Base-by-base conservation (phyloP, 352 stramenopile species). In the Globisporangium nunn region DNA sequence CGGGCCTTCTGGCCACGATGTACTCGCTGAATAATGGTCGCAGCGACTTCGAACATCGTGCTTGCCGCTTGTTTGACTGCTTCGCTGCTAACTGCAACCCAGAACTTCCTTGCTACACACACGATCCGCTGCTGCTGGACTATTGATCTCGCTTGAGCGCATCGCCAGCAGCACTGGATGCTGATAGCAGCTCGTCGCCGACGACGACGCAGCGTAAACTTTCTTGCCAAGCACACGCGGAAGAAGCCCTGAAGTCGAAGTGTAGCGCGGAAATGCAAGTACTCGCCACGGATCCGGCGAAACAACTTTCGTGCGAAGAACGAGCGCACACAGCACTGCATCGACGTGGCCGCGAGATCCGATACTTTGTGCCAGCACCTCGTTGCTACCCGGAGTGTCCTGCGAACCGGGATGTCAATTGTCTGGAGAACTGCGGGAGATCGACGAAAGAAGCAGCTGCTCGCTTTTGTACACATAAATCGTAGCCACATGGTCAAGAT, bases 141-240 rank as follows among this genome's bases (percentile, higher is more conserved):
- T 30, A 50, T 53, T n/a, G 41, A 12, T 44, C 67, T 54, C 18
- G 76, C 66, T n/a, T 44, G 45, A 6, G 62, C 33, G 15, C 72
- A 75, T 30, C 78, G 68, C 74, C 74, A 89, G 5, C 45, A 55
- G 29, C 68, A 86, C 58, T 88, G 76, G 43, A 88, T 70, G 14
- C 59, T 52, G 1, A 76, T 29, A 4, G 59, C 61, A 14, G 76
- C 72, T 1, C 56, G 68, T 5, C 62, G 57, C 30, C 59, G 56
- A 23, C 71, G 65, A 17, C 77, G 52, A 30, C 59, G 64, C 44
- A 29, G 45, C 4, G 68, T 60, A 0, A 70, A 49, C 17, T 71
- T 62, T 15, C 58, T 52, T 0, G 74, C 73, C 17, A 72, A 53
- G 17, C 66, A 73, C 28, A 78, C 71, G 18, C 78, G 72, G 30